These are phyloP conservation scores for Phytophthora tentaculata DNA, from an alignment of 352 stramenopile species.

Conservation along the genomic window DNA sequence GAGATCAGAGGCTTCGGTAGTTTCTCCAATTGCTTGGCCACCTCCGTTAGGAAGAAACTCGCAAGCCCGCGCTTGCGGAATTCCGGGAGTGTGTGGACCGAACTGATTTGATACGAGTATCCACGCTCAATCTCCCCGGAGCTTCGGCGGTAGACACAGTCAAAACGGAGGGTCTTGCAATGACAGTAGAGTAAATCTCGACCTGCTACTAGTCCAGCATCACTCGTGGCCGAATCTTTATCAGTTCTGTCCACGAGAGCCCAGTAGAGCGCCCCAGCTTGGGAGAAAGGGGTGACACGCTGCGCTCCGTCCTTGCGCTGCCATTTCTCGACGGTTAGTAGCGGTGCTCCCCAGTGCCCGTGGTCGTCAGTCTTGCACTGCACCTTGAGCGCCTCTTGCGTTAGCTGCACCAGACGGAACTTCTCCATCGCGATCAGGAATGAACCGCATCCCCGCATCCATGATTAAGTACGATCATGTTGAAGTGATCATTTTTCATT, in stretches of 20 bases:
- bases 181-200: slow-evolving; percentile 47
- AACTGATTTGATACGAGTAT: slow-evolving; percentile 58
- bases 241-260: slow-evolving; percentile 49
- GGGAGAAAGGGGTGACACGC: slow-evolving; percentile 47
- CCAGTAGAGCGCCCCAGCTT: slow-evolving; percentile 59
- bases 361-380: slow-evolving; percentile 68
- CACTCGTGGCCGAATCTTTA: slow-evolving; percentile 18
- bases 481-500: neutral
- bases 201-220: slow-evolving; percentile 27
- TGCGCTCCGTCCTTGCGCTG: slow-evolving; percentile 50
- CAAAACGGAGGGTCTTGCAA: slow-evolving; percentile 59
- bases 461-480: slow-evolving; percentile 6
- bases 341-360: slow-evolving; percentile 47
- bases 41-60: slow-evolving; percentile 43
- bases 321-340: slow-evolving; percentile 46
- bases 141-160: slow-evolving; percentile 42
- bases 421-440: slow-evolving; percentile 8
- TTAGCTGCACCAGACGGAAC: slow-evolving; percentile 59
- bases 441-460: too few relatives aligned
- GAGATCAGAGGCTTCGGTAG: slow-evolving; percentile 41
- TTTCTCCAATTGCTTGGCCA: slow-evolving; percentile 37
- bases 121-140: slow-evolving; percentile 42
- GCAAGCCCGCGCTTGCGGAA: slow-evolving; percentile 51
- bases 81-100: slow-evolving; percentile 61
- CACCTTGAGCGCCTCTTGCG: slow-evolving; percentile 56